A percentile compares a stretch with the other conserved stretches of the same genome.
phyloP scores from a whole-genome alignment of 2,329 filamentous ascomycete species.

The Aspergillus piperis region DNA sequence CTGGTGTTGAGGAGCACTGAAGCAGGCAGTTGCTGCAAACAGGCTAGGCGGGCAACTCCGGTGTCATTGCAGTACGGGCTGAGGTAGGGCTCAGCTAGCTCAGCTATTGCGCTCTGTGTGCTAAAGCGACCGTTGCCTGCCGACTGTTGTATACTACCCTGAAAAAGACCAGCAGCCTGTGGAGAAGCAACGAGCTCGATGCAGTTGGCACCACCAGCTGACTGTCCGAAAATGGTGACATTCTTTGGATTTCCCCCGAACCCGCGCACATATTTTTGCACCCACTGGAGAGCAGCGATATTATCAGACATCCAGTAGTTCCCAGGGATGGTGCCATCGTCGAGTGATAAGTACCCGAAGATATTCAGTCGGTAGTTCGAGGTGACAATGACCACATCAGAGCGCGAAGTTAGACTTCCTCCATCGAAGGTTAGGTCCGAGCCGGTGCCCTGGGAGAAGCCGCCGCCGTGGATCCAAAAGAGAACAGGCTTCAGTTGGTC shows the following conservation, averaged over 20 bases:
- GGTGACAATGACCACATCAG: slow-evolving; percentile 59
- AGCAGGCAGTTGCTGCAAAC: slow-evolving; percentile 51
- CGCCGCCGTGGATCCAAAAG: slow-evolving; percentile 61
- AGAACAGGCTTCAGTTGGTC: slow-evolving; percentile 48
- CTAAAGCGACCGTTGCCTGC: slow-evolving; percentile 58
- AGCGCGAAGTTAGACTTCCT: slow-evolving; percentile 58
- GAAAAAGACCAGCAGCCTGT: slow-evolving; percentile 16
- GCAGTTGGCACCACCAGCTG: slow-evolving; percentile 57
- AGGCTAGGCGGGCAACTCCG: slow-evolving; percentile 52
- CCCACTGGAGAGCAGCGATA: slow-evolving; percentile 50
- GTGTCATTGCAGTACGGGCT: slow-evolving; percentile 57
- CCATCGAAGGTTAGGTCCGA: slow-evolving; percentile 47
- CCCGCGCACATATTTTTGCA: slow-evolving; percentile 45
- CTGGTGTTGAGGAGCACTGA: slow-evolving; percentile 10
- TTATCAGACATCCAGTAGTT: slow-evolving; percentile 57
- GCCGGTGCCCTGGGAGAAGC: slow-evolving; percentile 53
- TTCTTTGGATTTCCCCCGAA: slow-evolving; percentile 52
- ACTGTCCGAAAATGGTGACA: slow-evolving; percentile 50
- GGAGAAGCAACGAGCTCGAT: slow-evolving; percentile 48
- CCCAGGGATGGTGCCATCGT: slow-evolving; percentile 55
- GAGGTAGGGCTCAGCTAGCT: slow-evolving; percentile 57
- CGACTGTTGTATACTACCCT: slow-evolving; percentile 20
- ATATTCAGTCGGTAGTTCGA: slow-evolving; percentile 63
- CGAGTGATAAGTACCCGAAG: slow-evolving; percentile 60
- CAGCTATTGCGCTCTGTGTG: slow-evolving; percentile 35